A percentile compares a stretch with the other conserved stretches of the same genome.
Conservation (phyloP, 306 rosid genomes). For the Leucaena leucocephala region DNA sequence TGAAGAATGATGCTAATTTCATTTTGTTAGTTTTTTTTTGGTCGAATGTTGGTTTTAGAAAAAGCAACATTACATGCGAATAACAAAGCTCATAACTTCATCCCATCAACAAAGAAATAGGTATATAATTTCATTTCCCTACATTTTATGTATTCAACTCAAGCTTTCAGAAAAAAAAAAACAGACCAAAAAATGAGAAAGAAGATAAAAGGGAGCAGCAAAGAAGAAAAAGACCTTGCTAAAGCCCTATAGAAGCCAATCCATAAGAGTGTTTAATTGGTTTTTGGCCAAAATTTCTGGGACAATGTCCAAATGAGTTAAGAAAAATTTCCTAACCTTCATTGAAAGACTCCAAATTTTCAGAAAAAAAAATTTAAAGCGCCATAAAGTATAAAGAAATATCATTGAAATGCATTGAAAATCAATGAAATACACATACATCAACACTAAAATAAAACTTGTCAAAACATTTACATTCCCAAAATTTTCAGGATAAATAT, state of each 20-base stretch:
- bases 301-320: background rate
- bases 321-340: background rate
- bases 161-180: background rate
- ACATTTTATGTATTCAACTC: background rate
- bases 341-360: background rate
- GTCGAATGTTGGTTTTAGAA: background rate
- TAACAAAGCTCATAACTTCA: background rate
- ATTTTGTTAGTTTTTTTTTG: background rate
- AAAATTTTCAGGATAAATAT: background rate
- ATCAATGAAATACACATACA: background rate
- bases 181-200: background rate
- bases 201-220: background rate
- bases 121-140: background rate
- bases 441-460: background rate
- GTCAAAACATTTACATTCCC: background rate
- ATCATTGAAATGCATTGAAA: background rate
- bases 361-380: background rate
- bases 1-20: background rate
- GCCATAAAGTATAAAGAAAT: background rate
- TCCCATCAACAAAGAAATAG: background rate
- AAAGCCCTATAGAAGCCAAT: constrained; percentile 52
- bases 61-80: background rate
- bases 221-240: constrained; percentile 40
- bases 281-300: background rate
- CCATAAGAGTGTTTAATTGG: constrained; percentile 43